A percentile compares a stretch with the other conserved stretches of the same genome.
phyloP scores from a whole-genome alignment of 139 green algal genomes.

The Chlamydomonas sp. region DNA sequence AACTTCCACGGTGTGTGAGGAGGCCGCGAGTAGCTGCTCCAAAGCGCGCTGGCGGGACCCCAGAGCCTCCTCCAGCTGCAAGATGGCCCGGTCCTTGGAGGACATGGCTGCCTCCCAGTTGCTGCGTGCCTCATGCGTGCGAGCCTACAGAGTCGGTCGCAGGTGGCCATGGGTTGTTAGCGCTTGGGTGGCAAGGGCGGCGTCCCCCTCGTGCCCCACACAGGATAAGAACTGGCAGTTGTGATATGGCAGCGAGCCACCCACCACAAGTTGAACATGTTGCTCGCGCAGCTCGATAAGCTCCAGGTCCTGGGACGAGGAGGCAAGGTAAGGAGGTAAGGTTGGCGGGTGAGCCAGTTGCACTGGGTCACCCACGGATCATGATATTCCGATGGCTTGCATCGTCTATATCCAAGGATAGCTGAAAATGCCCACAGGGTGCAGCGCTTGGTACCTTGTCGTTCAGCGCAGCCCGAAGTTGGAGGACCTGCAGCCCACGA shows the following conservation, averaged over 20 bases:
- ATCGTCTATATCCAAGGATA: not conserved
- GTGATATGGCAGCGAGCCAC: not conserved
- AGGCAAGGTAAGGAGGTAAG: not conserved
- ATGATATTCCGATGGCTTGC: no score
- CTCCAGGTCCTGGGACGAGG: conserved; percentile 40
- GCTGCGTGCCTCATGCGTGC: conserved; percentile 67
- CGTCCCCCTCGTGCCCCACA: no score
- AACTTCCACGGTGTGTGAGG: conserved; percentile 18
- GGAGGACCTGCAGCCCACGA: not conserved
- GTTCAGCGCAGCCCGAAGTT: conserved; percentile 65
- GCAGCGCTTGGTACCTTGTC: conserved; percentile 58
- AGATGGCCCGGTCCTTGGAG: conserved; percentile 74
- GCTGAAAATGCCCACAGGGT: not conserved
- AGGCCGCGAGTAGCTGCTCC: conserved; percentile 40
- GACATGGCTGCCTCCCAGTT: conserved; percentile 76
- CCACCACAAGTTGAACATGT: conserved; percentile 73
- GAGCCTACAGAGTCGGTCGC: conserved; percentile 46
- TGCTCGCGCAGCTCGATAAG: conserved; percentile 76
- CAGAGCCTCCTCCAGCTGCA: conserved; percentile 74
- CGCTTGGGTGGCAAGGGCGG: no score
- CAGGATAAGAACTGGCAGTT: no score
- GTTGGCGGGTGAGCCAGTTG: not conserved
- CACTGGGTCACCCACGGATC: not conserved
- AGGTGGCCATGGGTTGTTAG: no score
- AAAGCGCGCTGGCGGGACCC: conserved; percentile 53